Base-by-base conservation (phyloP, 1,139 yeast species). In the Debaryomyces robertsiae region DNA sequence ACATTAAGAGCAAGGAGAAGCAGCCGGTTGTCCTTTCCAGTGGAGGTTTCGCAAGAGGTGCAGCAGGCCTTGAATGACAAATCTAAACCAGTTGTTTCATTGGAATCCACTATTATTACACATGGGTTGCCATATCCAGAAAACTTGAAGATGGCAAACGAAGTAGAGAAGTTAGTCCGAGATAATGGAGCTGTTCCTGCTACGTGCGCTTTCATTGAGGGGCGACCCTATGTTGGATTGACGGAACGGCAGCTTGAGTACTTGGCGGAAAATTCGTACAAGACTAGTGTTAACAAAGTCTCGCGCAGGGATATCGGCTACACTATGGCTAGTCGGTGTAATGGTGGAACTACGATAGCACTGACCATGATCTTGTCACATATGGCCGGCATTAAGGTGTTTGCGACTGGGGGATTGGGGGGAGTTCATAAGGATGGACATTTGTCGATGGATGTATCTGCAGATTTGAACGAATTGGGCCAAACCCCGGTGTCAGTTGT, bases 351-450 rank as follows among this genome's bases (percentile, higher is more conserved):
- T 1, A 89, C 97, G 0, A 87, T 89, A 46, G 89, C 96, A 1
- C 84, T 87, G 38, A 89, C 96, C 0, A 87, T 89, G 95, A 84
- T 89, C 11, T 61, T 90, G 11, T 83, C 96, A 0, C 73, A 82
- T 41, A 56, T 66, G 55, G 91, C 91, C 0, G 94, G 95, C 0
- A 86, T 89, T 51, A 75, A 78, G 49, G 90, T 90, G 15, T 90
- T 89, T 71, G 95, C 95, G 1, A 90, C 96, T 2, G 97, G 97
- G 29, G 97, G 97, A 1, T 71, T 89, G 19, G 96, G 97, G 6
- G 97, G 97, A 11, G 96, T 89, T 10, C 96, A 90, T 54, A 74
- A 89, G 42, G 87, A 85, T 9, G 95, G 85, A 6, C 84, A 85
- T 40, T 48, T 61, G 24, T 81, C 91, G 1, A 77, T 87, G 80